phyloP scores from a whole-genome alignment of 2,329 filamentous ascomycete genomes.

The Botryotinia convoluta region DNA sequence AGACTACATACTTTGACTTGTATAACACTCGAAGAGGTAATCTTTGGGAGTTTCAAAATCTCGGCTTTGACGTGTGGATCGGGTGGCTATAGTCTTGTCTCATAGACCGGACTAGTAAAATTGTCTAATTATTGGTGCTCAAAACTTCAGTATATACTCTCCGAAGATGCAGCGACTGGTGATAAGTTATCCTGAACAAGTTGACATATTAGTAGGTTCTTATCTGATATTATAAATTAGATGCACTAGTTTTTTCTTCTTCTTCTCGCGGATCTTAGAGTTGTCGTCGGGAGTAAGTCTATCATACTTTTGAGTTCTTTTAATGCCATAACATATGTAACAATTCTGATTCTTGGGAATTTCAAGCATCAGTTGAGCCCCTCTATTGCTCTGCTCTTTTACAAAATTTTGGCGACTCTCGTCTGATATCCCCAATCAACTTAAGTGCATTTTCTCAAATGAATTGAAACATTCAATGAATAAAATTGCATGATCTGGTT shows the following conservation, averaged over 20 bases:
- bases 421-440: neutral
- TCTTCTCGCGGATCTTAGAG: neutral
- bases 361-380: neutral
- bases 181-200: neutral
- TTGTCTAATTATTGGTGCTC: rapidly evolving
- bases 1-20: neutral
- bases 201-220: neutral
- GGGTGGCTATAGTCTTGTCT: neutral
- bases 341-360: neutral
- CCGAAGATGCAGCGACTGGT: neutral
- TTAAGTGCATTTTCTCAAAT: neutral
- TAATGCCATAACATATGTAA: rapidly evolving
- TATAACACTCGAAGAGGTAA: neutral
- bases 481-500: neutral
- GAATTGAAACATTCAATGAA: neutral
- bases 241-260: neutral
- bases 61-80: neutral
- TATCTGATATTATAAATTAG: neutral
- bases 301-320: neutral
- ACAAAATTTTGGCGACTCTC: neutral
- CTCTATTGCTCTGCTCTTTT: neutral
- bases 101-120: neutral
- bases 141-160: neutral
- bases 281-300: neutral
- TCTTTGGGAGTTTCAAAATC: too few relatives aligned